Evolutionary conservation across 1,284 basidiomycete species (phyloP).

Genomic region (Papiliotrema fonsecae): DNA sequence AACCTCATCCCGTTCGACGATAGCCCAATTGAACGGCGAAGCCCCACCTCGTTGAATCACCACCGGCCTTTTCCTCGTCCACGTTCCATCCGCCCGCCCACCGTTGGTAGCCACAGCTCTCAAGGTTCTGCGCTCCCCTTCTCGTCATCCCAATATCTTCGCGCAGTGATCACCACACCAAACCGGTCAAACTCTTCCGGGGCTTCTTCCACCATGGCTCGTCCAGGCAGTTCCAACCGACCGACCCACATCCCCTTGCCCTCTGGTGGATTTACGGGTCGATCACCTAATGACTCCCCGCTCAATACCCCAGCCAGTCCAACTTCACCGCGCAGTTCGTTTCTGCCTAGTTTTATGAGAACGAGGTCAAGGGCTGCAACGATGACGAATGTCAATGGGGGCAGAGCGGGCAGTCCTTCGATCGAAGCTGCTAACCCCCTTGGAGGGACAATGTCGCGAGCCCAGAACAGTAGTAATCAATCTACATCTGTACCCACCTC

Average conservation of each 20-base stretch:
- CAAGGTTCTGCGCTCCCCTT: too few species aligned
- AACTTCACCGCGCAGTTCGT: conserved; percentile 41
- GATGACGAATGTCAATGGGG: too few species aligned
- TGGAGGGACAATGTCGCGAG: conserved; percentile 4
- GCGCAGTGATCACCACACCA: too few species aligned
- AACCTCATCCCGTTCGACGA: neutral
- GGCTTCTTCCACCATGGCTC: conserved; percentile 7
- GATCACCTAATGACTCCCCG: conserved; percentile 19
- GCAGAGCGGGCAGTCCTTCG: conserved; percentile 16
- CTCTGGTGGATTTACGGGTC: conserved; percentile 4
- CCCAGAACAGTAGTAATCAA: neutral
- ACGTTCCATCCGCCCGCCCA: too few species aligned
- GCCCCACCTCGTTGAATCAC: neutral
- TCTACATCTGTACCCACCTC: conserved; percentile 2
- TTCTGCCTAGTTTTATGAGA: conserved; percentile 45
- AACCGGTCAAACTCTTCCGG: neutral
- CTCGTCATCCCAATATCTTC: neutral
- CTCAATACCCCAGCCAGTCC: conserved; percentile 24
- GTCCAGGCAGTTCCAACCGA: conserved; percentile 7
- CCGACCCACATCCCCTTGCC: conserved; percentile 33
- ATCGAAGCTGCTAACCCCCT: conserved; percentile 22
- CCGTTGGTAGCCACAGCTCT: too few species aligned
- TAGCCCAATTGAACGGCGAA: neutral
- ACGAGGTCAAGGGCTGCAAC: conserved; percentile 38
- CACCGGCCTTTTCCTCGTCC: neutral